Evolutionary conservation across 352 stramenopile species (phyloP).

Genomic region (Blastocystis sp.): DNA sequence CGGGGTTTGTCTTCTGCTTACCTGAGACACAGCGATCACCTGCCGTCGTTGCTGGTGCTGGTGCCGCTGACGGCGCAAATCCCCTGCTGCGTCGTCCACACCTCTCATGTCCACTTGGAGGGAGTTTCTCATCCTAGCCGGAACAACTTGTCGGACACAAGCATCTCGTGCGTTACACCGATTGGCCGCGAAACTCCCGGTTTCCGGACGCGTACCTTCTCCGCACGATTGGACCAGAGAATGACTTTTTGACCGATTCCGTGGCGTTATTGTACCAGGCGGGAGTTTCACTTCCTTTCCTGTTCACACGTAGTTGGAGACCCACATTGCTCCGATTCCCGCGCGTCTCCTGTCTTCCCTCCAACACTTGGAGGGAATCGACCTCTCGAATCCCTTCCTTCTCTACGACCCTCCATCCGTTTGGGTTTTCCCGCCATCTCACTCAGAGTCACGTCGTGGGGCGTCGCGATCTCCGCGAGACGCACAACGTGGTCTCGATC

Average conservation of each 20-base stretch:
- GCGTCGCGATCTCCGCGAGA: neutral
- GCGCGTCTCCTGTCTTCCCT: neutral
- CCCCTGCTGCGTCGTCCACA: neutral
- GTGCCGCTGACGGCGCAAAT: conserved; percentile 3
- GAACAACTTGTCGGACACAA: neutral
- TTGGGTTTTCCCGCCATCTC: neutral
- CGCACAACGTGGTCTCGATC: conserved; percentile 42
- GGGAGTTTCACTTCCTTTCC: neutral
- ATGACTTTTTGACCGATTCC: neutral
- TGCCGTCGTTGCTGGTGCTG: neutral
- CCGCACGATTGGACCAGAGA: neutral
- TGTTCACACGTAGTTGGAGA: neutral
- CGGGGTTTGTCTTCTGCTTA: neutral
- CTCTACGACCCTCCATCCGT: neutral
- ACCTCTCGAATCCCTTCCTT: neutral
- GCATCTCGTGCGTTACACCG: neutral
- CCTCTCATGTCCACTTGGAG: neutral
- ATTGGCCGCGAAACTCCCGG: neutral
- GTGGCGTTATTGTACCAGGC: neutral
- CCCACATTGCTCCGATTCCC: conserved; percentile 6
- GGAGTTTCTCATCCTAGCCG: neutral
- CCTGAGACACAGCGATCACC: neutral
- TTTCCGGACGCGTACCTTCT: neutral
- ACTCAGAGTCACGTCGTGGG: neutral
- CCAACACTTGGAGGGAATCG: neutral